phyloP scores from a whole-genome alignment of 176 grass and related monocot species.

The Carex littledalei region DNA sequence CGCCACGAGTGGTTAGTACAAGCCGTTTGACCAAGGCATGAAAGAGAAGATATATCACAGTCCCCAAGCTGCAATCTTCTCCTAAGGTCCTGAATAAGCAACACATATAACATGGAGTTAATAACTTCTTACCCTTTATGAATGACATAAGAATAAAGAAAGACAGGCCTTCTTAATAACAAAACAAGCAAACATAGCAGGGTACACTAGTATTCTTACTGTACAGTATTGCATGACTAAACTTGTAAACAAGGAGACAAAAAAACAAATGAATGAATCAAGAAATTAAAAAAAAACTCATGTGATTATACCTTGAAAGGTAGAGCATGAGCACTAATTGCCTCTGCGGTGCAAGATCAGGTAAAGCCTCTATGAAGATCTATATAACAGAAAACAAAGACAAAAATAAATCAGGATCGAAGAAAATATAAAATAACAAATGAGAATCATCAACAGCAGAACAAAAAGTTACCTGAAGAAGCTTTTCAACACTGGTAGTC shows the following conservation, averaged over 20 bases:
- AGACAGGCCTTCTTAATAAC: not conserved
- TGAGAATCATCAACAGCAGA: not conserved
- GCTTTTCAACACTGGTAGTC: conserved; percentile 63
- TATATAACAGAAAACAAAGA: conserved; percentile 16
- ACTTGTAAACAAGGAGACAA: not conserved
- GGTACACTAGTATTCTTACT: not conserved
- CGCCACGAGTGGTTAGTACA: conserved; percentile 17
- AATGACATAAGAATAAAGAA: not conserved
- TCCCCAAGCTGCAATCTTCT: conserved; percentile 46
- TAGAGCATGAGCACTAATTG: conserved; percentile 62
- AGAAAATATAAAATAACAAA: conserved; percentile 25
- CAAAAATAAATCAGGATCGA: not conserved
- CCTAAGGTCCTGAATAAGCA: conserved; percentile 54
- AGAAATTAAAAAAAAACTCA: not conserved
- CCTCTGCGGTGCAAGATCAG: conserved; percentile 58
- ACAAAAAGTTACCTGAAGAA: conserved; percentile 56
- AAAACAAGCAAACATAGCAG: not conserved
- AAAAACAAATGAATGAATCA: not conserved
- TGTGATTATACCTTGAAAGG: conserved; percentile 59
- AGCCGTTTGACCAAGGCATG: conserved; percentile 32
- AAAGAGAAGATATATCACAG: conserved; percentile 59
- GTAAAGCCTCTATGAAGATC: conserved; percentile 91
- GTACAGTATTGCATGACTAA: not conserved
- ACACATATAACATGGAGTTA: conserved; percentile 11
- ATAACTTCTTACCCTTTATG: not conserved